Base-by-base conservation (phyloP, 1,284 basidiomycete genomes). In the Boletus sp. region DNA sequence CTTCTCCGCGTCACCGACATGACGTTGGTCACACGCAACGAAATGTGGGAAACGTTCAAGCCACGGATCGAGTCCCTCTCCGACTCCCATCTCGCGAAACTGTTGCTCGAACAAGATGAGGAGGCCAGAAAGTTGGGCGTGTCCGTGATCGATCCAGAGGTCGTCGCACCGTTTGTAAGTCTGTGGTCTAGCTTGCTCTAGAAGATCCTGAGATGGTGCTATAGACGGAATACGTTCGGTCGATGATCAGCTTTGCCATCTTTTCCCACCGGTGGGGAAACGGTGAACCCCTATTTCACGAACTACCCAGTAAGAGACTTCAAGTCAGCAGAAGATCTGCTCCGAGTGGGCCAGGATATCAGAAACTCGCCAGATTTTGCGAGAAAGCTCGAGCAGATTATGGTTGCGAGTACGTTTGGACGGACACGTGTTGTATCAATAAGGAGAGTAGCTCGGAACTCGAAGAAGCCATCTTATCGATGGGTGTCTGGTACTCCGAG, bases 341-440 rank as follows among this genome's bases (percentile, higher is more conserved):
- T 38, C 59, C 46, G 8, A 55, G n/a, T n/a, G 61, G 61, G 16
- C 46, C 47, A n/a, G 61, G 59, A 25, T 62, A 63, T 34, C 54
- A 60, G n/a, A 64, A 62, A 32, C 59, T 60, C 12, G 25, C 40
- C 41, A 53, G 48, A 34, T 60, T 60, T 23, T 60, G 61, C 19
- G 59, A 64, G 8, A 64, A 60, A 30, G 61, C 61, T 5, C 33
- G 47, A 6, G 8, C n/a, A 0, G 61, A 60, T 26, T 59, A 59
- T 5, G 60, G 54, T 3, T 63, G 62, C 14, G 56, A 59, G 36
- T 63, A 65, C 13, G 60, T 51, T 27, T 62, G 62, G 62, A n/a
- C 59, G 22, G 61, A 65, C 26, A 65, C 57, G 2, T 65, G 59
- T 36, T 61, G 60, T 43, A 61, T 65, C 41, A 63, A 61, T 41